Conservation (phyloP, 2,329 filamentous ascomycete genomes). For the Thelonectria blattea region DNA sequence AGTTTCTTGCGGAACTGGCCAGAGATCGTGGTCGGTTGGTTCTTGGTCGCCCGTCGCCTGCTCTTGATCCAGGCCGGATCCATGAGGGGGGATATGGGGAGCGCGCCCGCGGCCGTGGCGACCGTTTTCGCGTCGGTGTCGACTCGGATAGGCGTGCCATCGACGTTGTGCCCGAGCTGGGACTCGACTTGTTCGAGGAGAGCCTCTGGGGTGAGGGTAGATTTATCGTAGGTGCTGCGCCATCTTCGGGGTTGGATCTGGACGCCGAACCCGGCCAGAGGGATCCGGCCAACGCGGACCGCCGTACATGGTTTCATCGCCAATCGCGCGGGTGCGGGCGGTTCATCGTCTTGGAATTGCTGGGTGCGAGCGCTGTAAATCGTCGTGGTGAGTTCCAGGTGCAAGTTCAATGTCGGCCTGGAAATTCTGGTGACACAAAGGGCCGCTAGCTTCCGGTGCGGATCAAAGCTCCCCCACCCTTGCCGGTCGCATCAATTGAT, state of each 20-base stretch:
- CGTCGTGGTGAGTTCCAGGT: neutral
- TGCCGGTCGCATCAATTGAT: slow-evolving; percentile 26
- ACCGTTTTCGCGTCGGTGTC: slow-evolving; percentile 51
- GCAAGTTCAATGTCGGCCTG: slow-evolving; percentile 21
- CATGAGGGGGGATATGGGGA: slow-evolving; percentile 63
- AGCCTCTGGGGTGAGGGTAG: slow-evolving; percentile 37
- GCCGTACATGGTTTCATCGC: slow-evolving; percentile 40
- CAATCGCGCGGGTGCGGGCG: slow-evolving; percentile 14
- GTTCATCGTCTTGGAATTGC: slow-evolving; percentile 26
- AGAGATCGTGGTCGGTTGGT: slow-evolving; percentile 38
- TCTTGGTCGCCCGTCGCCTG: slow-evolving; percentile 50
- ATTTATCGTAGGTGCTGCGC: slow-evolving; percentile 41
- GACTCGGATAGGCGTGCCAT: slow-evolving; percentile 43
- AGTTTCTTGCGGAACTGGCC: slow-evolving; percentile 64
- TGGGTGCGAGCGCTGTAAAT: neutral
- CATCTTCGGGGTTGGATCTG: slow-evolving; percentile 38
- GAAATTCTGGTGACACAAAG: slow-evolving; percentile 29
- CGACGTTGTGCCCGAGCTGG: slow-evolving; percentile 40
- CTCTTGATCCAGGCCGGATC: slow-evolving; percentile 56
- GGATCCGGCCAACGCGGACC: slow-evolving; percentile 25
- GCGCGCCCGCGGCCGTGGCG: slow-evolving; percentile 50
- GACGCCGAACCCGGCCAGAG: slow-evolving; percentile 1
- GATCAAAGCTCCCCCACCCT: slow-evolving; percentile 34
- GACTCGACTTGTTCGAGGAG: slow-evolving; percentile 42
- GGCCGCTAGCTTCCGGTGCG: slow-evolving; percentile 23